Base-by-base conservation (phyloP, 495 filamentous ascomycete species). In the Saxophila tyrrhenica region DNA sequence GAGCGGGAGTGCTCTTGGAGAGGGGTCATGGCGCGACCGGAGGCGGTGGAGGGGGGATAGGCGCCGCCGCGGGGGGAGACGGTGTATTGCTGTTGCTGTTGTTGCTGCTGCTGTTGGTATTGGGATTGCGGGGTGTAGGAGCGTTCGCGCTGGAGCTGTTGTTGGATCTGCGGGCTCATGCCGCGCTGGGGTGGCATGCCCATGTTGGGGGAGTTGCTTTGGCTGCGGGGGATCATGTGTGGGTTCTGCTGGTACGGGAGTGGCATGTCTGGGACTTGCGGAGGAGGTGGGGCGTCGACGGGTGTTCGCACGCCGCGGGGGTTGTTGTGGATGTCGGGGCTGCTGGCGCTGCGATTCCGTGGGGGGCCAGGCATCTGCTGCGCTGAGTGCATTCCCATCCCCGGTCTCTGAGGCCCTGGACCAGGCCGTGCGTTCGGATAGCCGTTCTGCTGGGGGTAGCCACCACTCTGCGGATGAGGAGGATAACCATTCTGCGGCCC, bases 341-440 rank as follows among this genome's bases (percentile, higher is more conserved):
- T 83, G 63, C 82, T 85, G 13, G 79, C 82, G n/a, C 80, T 83
- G n/a, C 82, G 76, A 67, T 82, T 68, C 29, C 82, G 67, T 13
- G 58, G 72, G 64, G 82, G 70, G 58, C 74, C 63, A 56, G 74
- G 62, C 64, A 62, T 67, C 56, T 83, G 70, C 49, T 83, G 79
- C 29, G 75, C 67, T 50, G 78, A 70, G 19, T 75, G 66, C 25
- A 73, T 73, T 25, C 70, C 66, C 45, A 25, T 3, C 19, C 21
- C 8, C 21, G 45, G 45, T 21, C 21, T 16, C 13, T 35, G 29
- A 35, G 29, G 29, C 13, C 29, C 29, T 35, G 29, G 29, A 5
- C 29, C 29, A 7, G 29, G 7, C 25, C 45, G 20, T 24, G 5
- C 45, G 24, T n/a, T 15, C 19, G 29, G 29, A 13, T 35, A 35